Conservation (phyloP, 495 filamentous ascomycete genomes). For the Glonium stellatum region DNA sequence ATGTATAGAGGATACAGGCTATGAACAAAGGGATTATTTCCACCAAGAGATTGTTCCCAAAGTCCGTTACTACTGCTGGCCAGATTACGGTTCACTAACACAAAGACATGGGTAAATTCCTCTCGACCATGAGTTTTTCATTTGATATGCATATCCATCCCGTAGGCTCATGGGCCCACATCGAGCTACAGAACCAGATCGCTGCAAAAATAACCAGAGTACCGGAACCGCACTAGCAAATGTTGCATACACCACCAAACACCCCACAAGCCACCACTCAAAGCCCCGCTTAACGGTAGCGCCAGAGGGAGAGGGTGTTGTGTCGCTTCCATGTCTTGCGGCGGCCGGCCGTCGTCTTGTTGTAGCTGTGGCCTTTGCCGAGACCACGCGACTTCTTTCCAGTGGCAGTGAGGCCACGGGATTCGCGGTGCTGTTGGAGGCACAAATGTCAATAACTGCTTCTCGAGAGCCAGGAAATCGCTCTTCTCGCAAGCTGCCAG, state of each 20-base stretch:
- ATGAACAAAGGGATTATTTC: background rate
- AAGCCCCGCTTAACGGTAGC: slow-evolving; percentile 54
- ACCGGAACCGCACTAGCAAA: background rate
- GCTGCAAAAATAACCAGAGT: background rate
- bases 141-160: too few species aligned
- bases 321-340: slow-evolving; percentile 99
- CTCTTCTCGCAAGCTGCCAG: too few species aligned
- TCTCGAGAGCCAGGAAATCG: too few species aligned
- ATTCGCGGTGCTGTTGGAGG: slow-evolving; percentile 67
- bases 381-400: slow-evolving; percentile 99
- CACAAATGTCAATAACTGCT: too few species aligned
- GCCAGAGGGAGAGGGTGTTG: slow-evolving; percentile 95
- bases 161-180: too few species aligned
- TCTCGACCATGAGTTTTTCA: too few species aligned
- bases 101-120: background rate
- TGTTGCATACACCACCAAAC: slow-evolving; percentile 8
- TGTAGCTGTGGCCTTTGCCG: slow-evolving; percentile 97
- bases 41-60: background rate
- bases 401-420: slow-evolving; percentile 89
- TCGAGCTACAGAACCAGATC: too few species aligned
- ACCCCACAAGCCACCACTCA: background rate
- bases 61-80: background rate
- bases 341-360: slow-evolving; percentile 89
- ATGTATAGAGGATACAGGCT: too few species aligned
- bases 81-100: background rate